Evolutionary conservation across 257 asterid genomes (phyloP).

Genomic region (Ilex asprella): DNA sequence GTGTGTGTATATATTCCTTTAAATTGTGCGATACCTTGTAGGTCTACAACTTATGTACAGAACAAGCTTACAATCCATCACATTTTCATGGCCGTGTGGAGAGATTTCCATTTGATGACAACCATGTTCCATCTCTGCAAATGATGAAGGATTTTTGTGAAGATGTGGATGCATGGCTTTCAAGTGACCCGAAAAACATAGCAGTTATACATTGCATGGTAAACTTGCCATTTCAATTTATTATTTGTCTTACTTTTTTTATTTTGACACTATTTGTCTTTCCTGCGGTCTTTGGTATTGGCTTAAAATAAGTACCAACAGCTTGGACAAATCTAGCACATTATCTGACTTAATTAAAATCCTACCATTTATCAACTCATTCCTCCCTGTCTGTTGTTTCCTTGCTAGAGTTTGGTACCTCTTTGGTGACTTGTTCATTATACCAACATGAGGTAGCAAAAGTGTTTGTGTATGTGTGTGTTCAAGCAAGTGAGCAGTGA

Average conservation of each 20-base stretch:
- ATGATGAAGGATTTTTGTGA: conserved; percentile 78
- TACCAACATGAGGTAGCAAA: too few species aligned
- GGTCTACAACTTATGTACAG: conserved; percentile 78
- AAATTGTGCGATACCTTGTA: conserved; percentile 14
- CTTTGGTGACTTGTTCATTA: neutral
- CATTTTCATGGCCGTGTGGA: conserved; percentile 70
- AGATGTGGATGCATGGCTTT: conserved; percentile 71
- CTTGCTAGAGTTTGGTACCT: neutral
- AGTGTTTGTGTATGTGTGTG: neutral
- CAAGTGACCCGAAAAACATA: conserved; percentile 55
- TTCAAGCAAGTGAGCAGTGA: neutral
- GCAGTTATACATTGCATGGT: conserved; percentile 92
- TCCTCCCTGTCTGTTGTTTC: too few species aligned
- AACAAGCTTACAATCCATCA: conserved; percentile 51
- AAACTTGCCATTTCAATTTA: neutral
- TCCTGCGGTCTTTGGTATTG: too few species aligned
- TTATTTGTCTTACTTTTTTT: too few species aligned
- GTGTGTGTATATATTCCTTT: too few species aligned
- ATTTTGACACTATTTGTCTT: too few species aligned
- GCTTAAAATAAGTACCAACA: too few species aligned
- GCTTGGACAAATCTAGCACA: too few species aligned
- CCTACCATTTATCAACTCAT: too few species aligned
- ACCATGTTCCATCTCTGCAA: conserved; percentile 63
- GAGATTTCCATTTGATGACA: conserved; percentile 78
- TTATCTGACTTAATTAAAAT: too few species aligned